phyloP scores from a whole-genome alignment of 2,329 filamentous ascomycete species.

The Ophiostoma populinum region DNA sequence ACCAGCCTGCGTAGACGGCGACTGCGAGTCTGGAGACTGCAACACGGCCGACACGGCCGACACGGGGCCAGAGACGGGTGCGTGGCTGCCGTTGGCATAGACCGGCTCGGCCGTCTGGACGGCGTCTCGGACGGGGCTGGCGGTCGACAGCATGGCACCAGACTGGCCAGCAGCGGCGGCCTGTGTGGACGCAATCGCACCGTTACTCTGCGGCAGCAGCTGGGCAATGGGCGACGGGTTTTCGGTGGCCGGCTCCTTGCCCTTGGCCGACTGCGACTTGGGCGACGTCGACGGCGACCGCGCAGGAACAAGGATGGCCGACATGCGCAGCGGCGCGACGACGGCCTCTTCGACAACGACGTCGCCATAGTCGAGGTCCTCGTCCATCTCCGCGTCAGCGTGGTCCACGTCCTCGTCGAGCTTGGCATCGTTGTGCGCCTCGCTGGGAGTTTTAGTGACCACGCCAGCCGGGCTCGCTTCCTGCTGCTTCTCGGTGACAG shows the following conservation, averaged over 20 bases:
- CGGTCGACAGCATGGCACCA: not conserved
- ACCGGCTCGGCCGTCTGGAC: slow-evolving; percentile 4
- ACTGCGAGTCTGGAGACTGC: not conserved
- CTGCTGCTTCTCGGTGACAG: not conserved
- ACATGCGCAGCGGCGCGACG: not conserved
- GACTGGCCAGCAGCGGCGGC: not conserved
- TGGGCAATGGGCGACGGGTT: not conserved
- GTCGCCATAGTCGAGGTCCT: not conserved
- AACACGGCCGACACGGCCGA: no score
- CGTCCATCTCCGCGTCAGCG: not conserved
- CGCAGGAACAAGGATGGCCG: not conserved
- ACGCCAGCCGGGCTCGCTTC: no score
- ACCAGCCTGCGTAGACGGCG: not conserved
- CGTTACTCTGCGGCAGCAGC: not conserved
- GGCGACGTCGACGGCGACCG: not conserved
- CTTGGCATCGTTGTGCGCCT: no score
- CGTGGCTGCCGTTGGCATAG: not conserved
- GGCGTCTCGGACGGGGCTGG: no score
- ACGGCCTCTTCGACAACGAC: not conserved
- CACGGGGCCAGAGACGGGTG: no score
- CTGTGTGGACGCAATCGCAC: not conserved
- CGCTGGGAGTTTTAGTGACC: no score
- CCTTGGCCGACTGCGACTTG: no score
- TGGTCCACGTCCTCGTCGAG: not conserved
- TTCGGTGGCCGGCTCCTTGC: not conserved